Conservation (phyloP, 176 grass and related monocot genomes). For the Triticum turgidum region DNA sequence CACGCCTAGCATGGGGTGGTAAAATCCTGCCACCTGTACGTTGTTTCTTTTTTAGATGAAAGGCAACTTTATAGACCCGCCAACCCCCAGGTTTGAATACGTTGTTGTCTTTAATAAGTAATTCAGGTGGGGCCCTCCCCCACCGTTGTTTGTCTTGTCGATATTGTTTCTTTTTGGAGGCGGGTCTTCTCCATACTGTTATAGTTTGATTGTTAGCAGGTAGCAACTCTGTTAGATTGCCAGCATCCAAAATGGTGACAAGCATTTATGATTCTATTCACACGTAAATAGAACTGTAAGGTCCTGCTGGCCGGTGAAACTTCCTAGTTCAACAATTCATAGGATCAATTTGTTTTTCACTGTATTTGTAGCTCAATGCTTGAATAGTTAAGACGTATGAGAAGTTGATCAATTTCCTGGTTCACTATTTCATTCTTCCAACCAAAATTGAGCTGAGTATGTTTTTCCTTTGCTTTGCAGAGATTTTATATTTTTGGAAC, state of each 20-base stretch:
- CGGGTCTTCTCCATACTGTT: neutral
- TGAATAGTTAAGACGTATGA: neutral
- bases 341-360: neutral
- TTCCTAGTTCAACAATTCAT: neutral
- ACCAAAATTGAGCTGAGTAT: slow-evolving; percentile 16
- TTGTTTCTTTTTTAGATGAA: neutral
- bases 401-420: neutral
- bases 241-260: neutral
- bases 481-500: slow-evolving; percentile 82
- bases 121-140: neutral
- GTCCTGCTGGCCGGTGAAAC: neutral
- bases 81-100: neutral
- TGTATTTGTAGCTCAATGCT: neutral
- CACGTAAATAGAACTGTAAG: neutral
- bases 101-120: neutral
- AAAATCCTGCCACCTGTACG: neutral
- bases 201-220: neutral
- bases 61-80: neutral
- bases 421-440: slow-evolving; percentile 1
- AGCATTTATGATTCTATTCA: neutral
- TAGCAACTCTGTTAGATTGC: neutral
- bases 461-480: slow-evolving; percentile 46
- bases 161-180: neutral
- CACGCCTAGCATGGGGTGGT: neutral
- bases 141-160: neutral